Conservation (phyloP, 768 basidiomycete species). For the Daedaleopsis nitida region DNA sequence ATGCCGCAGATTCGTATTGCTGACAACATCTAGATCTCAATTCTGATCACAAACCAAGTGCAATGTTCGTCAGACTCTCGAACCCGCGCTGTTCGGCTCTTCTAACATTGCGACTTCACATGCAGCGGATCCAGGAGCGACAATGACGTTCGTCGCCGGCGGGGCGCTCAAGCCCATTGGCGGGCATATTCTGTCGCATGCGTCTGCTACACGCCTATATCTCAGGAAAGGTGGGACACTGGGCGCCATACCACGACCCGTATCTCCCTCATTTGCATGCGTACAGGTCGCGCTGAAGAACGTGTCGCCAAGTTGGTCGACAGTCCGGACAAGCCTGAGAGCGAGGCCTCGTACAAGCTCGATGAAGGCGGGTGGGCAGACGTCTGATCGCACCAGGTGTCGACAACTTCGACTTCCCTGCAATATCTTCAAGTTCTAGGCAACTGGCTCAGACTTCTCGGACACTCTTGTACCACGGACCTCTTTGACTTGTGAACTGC, state of each 20-base stretch:
- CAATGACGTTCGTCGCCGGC: conserved; percentile 93
- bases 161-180: conserved; percentile 91
- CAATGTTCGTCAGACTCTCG: conserved; percentile 55
- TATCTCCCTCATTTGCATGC: background rate
- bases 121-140: conserved; percentile 90
- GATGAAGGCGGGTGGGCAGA: conserved; percentile 92
- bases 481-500: too few species aligned
- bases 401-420: background rate
- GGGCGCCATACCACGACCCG: background rate
- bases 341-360: conserved; percentile 88
- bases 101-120: background rate
- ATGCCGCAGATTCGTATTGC: conserved; percentile 5
- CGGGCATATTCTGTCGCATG: conserved; percentile 84
- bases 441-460: too few species aligned
- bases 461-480: too few species aligned
- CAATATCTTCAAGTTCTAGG: background rate
- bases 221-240: conserved; percentile 71
- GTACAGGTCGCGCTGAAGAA: conserved; percentile 86
- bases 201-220: conserved; percentile 86
- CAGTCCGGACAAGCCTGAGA: conserved; percentile 86
- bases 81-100: background rate
- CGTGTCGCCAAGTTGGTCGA: conserved; percentile 90
- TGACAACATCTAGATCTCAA: conserved; percentile 59
- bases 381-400: conserved; percentile 46
- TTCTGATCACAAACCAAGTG: conserved; percentile 92